phyloP scores from a whole-genome alignment of 148 eudicot species.

The Nyssa sinensis region DNA sequence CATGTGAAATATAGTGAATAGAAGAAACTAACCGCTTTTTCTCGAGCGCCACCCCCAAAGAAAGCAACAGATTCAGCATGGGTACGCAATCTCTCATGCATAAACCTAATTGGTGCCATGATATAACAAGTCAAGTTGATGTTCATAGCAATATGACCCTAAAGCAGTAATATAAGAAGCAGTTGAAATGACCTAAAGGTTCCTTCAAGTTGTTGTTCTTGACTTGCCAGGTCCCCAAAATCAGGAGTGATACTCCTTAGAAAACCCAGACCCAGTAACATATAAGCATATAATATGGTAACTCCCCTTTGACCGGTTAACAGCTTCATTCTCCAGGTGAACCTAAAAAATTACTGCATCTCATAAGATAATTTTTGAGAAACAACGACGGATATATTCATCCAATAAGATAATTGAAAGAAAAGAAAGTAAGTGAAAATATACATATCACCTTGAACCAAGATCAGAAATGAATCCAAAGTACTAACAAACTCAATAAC shows the following conservation, averaged over 20 bases:
- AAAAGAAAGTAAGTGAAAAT: conserved; percentile 6
- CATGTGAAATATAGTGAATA: background rate
- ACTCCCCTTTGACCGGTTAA: conserved; percentile 91
- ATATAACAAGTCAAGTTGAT: conserved; percentile 10
- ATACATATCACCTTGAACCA: background rate
- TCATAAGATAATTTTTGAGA: conserved; percentile 18
- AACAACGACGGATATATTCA: too few relatives aligned
- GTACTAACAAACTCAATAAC: background rate
- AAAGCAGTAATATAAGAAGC: conserved; percentile 3
- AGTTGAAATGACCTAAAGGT: conserved; percentile 67
- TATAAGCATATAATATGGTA: conserved; percentile 82
- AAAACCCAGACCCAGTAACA: conserved; percentile 94
- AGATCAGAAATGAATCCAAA: background rate
- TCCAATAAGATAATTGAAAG: conserved; percentile 14
- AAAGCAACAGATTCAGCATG: conserved; percentile 99
- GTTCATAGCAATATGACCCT: background rate
- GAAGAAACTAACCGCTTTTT: conserved; percentile 64
- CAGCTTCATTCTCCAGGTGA: conserved; percentile 98
- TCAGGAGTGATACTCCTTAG: conserved; percentile 89
- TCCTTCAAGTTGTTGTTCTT: conserved; percentile 91
- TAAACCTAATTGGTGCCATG: conserved; percentile 53
- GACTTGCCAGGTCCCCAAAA: conserved; percentile 85
- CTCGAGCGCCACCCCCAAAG: conserved; percentile 96
- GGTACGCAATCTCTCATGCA: conserved; percentile 95
- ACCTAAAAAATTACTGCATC: conserved; percentile 45